Base-by-base conservation (phyloP, 441 rosid species). In the Populus hybrid region DNA sequence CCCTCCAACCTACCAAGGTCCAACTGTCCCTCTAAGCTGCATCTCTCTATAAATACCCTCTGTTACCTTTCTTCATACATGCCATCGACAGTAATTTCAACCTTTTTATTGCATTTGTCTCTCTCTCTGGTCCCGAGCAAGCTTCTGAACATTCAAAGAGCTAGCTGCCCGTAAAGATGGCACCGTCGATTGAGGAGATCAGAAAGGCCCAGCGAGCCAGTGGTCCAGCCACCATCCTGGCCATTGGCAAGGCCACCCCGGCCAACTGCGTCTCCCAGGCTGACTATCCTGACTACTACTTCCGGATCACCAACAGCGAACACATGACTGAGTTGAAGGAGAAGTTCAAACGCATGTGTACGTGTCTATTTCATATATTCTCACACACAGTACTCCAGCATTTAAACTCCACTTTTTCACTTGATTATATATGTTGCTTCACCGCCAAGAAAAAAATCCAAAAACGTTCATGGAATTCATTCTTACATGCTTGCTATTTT, bases 191-290 rank as follows among this genome's bases (percentile, higher is more conserved):
- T 9, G 86, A 83, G 63, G 83, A 86, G 72, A 83, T 88, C 75
- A 82, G 89, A 40, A 81, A 79, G 16, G 88, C 87, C 0, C 91
- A 85, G 76, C 59, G 89, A 10, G 88, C 91, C 0, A 18, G 78
- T 20, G 89, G 91, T 14, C 89, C 89, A 0, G 91, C 91, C 77
- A 83, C 87, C 53, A 73, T 88, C 28, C 77, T 88, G 0, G 88
- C 91, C 86, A 82, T 88, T 8, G 91, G 91, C 71, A 88, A 89
- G 1, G 87, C 91, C 61, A 82, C 84, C 14, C 91, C 90, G 0
- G 21, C 79, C 63, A 77, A 88, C 79, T 84, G 85, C 21, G 77
- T 87, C 24, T 0, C 0, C 32, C 91, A 88, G 79, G 81, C 84
- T n/a, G 87, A 84, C 5, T 88, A 85, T 42, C 85, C 91, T 10